A percentile compares a stretch with the other conserved stretches of the same genome.
These are phyloP conservation scores for Fusarium verrucosum DNA, from an alignment of 2,329 filamentous ascomycete species.

Conservation along the genomic window DNA sequence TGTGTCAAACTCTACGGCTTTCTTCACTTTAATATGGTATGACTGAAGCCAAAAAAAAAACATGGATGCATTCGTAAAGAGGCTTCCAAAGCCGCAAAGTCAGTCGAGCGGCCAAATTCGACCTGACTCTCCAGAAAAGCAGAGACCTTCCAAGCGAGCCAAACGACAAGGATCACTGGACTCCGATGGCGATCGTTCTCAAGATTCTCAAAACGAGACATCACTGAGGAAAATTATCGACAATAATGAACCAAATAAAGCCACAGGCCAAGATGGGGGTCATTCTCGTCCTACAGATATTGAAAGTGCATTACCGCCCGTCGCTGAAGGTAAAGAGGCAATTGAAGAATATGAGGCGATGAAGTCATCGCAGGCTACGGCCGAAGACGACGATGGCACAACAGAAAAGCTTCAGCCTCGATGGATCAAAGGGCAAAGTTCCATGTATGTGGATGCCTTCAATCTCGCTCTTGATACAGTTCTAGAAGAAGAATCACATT, in stretches of 20 bases:
- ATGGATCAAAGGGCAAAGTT: conserved; percentile 82
- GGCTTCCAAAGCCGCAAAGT: conserved; percentile 38
- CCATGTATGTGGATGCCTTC: conserved; percentile 97
- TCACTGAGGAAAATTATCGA: background rate
- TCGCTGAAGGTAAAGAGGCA: conserved; percentile 74
- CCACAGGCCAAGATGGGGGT: conserved; percentile 24
- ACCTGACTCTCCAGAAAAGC: conserved; percentile 12
- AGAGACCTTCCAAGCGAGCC: conserved; percentile 47
- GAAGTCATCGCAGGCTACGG: conserved; percentile 61
- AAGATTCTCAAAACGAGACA: conserved; percentile 26
- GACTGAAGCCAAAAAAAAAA: conserved; percentile 35
- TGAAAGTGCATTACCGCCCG: conserved; percentile 70
- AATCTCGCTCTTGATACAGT: conserved; percentile 92
- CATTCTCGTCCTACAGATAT: conserved; percentile 45
- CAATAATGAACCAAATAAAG: conserved; percentile 34
- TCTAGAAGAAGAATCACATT: conserved; percentile 83
- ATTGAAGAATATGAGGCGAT: conserved; percentile 82
- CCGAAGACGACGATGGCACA: conserved; percentile 50
- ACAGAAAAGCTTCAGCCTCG: conserved; percentile 51
- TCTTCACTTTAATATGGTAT: conserved; percentile 9
- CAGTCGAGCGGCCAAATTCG: conserved; percentile 18
- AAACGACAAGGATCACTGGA: conserved; percentile 43
- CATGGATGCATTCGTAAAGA: conserved; percentile 54
- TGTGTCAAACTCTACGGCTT: background rate
- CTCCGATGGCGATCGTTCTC: conserved; percentile 39